Evolutionary conservation across 2,329 filamentous ascomycete species (phyloP), one percentile per base, ranked within the genome.

Genomic region (Colletotrichum spinosum): DNA sequence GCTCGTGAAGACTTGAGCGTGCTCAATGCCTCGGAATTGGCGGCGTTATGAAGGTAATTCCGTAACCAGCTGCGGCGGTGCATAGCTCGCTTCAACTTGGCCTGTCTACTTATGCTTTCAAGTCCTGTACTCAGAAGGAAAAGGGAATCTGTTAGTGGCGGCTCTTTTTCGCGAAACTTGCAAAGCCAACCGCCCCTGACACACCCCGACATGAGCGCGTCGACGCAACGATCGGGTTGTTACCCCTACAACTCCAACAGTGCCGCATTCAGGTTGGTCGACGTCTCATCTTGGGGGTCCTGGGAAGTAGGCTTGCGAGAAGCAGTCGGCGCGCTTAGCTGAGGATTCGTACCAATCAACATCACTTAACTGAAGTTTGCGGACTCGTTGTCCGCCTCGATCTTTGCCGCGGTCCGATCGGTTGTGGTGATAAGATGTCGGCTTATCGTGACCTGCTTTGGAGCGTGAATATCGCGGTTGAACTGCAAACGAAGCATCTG

Each of bases 341-440:
- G 72, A 71, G 72, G 65, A 58, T 50, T 57, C 67, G 41, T 95
- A 97, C 96, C 96, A 99, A 79, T 99, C 95, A 77, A 99, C 93
- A 79, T 99, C 96, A 79, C 93, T 97, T 65, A 98, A 87, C 77
- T 98, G 95, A 67, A 99, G 84, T 79, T 97, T 97, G 73, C 96
- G 89, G 64, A 92, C 90, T 69, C 94, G 91, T 77, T 97, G 94
- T 65, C 91, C 90, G 74, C 86, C 88, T 60, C 92, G 90, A 70
- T 90, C 91, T 70, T 85, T 86, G 73, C 79, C 80, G 54, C 80
- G 76, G 72, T 90, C 88, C 61, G 84, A 70, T 63, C 86, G 85
- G 75, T 87, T 85, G 73, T 85, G 80, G 69, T 84, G 81, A 70
- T 82, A 78, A 6, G 83, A 79, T 3, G 79, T 77, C 41, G 80